Evolutionary conservation across 805 yeast genomes (phyloP).

Genomic region (Lipomyces mesembrius): DNA sequence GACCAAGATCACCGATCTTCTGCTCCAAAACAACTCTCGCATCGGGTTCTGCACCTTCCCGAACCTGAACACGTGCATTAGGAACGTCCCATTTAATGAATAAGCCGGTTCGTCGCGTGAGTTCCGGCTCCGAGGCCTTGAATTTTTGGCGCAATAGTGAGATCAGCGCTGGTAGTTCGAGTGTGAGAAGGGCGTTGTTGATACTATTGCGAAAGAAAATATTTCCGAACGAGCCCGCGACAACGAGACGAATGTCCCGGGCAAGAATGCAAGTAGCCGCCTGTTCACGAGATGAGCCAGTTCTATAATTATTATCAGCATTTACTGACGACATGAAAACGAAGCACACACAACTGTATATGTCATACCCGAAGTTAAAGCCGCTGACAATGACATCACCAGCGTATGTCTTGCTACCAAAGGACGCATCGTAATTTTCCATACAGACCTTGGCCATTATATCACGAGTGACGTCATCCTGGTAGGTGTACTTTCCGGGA

Average conservation of each 20-base stretch:
- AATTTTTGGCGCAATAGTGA: conserved; percentile 73
- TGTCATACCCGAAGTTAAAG: conserved; percentile 81
- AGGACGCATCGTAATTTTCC: conserved; percentile 97
- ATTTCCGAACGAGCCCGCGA: conserved; percentile 97
- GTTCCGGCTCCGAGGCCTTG: conserved; percentile 58
- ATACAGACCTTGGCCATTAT: conserved; percentile 99
- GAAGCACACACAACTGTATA: not conserved
- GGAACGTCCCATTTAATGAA: conserved; percentile 90
- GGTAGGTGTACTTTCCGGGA: conserved; percentile 98
- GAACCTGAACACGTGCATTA: conserved; percentile 76
- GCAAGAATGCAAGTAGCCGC: conserved; percentile 99
- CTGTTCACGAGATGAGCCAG: conserved; percentile 98
- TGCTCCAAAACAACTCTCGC: conserved; percentile 67
- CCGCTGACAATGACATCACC: conserved; percentile 93
- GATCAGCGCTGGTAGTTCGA: conserved; percentile 90
- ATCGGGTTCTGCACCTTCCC: conserved; percentile 55
- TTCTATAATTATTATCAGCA: conserved; percentile 43
- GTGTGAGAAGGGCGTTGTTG: conserved; percentile 90
- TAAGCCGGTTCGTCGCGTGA: conserved; percentile 96
- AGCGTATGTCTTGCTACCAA: conserved; percentile 75
- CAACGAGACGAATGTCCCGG: conserved; percentile 87
- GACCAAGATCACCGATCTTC: conserved; percentile 94
- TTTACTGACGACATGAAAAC: not conserved
- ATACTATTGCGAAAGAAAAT: conserved; percentile 94
- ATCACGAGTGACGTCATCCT: conserved; percentile 92